Percentiles rank a stretch among this genome's conserved stretches.
These are phyloP conservation scores for Fusarium sp. DNA, from an alignment of 2,329 filamentous ascomycete species.

Conservation along the genomic window DNA sequence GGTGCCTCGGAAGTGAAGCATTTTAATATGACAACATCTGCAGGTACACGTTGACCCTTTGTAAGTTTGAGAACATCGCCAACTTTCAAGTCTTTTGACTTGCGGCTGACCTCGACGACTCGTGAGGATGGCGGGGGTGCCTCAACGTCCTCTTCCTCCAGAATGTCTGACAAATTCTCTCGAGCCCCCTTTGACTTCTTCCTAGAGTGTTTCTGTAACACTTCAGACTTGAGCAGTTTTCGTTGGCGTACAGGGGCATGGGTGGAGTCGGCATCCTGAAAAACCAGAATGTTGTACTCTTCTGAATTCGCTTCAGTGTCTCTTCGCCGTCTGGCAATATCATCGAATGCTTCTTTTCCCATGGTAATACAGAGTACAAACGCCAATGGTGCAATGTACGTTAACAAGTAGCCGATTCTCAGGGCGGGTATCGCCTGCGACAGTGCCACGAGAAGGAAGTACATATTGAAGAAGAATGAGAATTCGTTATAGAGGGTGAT, in stretches of 20 bases:
- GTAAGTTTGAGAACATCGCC: slow-evolving; percentile 94
- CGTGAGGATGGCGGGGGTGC: slow-evolving; percentile 58
- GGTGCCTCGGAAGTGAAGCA: slow-evolving; percentile 72
- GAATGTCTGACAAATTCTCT: slow-evolving; percentile 69
- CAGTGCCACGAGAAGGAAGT: slow-evolving; percentile 93
- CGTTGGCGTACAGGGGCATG: slow-evolving; percentile 55
- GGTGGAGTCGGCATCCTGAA: slow-evolving; percentile 66
- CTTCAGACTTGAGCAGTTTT: slow-evolving; percentile 59
- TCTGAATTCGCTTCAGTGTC: slow-evolving; percentile 97
- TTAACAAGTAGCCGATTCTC: slow-evolving; percentile 92
- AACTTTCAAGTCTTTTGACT: slow-evolving; percentile 89
- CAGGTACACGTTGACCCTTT: slow-evolving; percentile 93
- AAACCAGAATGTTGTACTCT: slow-evolving; percentile 80
- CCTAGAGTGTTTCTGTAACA: slow-evolving; percentile 44
- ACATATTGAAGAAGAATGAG: slow-evolving; percentile 99
- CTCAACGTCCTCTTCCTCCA: slow-evolving; percentile 70
- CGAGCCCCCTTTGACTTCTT: slow-evolving; percentile 49
- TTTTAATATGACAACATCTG: slow-evolving; percentile 93
- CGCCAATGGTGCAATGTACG: slow-evolving; percentile 90
- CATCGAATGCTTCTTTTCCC: slow-evolving; percentile 95
- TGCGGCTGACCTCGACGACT: slow-evolving; percentile 77
- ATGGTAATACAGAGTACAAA: slow-evolving; percentile 94
- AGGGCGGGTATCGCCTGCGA: slow-evolving; percentile 92
- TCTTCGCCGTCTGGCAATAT: slow-evolving; percentile 84
- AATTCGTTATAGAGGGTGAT: slow-evolving; percentile 98